These are phyloP conservation scores for Suillus paluster DNA, from an alignment of 768 basidiomycete genomes.

Conservation along the genomic window DNA sequence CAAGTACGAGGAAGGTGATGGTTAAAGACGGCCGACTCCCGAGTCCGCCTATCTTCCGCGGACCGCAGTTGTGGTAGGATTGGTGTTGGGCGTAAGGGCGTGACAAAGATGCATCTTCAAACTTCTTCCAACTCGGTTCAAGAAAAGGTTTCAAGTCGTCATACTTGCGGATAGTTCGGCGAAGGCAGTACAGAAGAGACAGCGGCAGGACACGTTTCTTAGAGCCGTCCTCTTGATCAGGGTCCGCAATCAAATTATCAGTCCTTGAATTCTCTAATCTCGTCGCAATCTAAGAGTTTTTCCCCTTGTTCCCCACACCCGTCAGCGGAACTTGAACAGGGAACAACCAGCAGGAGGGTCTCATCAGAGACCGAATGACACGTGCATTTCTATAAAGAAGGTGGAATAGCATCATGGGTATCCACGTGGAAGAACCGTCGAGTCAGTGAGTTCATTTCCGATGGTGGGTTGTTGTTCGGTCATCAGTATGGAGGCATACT, in stretches of 20 bases:
- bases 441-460: not conserved
- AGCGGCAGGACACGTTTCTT: conserved; percentile 12
- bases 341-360: not conserved
- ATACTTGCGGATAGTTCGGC: conserved; percentile 14
- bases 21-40: conserved; percentile 24
- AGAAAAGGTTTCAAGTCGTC: not conserved
- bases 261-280: not conserved
- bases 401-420: conserved; percentile 7
- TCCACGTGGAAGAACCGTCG: conserved; percentile 12
- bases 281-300: conserved; percentile 4
- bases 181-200: conserved; percentile 5
- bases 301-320: conserved; percentile 25
- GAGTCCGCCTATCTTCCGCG: not conserved
- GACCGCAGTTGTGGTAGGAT: not conserved
- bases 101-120: not conserved
- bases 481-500: conserved; percentile 12
- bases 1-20: conserved; percentile 1
- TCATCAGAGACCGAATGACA: conserved; percentile 32
- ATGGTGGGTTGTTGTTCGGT: not conserved
- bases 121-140: not conserved
- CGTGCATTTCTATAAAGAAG: not conserved
- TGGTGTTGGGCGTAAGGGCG: conserved; percentile 2
- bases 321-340: conserved; percentile 18
- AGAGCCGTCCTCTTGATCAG: conserved; percentile 16
- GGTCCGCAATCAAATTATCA: conserved; percentile 24